Evolutionary conservation across 73 alveolate species (phyloP).

Genomic region (Tetrahymena elliotti): DNA sequence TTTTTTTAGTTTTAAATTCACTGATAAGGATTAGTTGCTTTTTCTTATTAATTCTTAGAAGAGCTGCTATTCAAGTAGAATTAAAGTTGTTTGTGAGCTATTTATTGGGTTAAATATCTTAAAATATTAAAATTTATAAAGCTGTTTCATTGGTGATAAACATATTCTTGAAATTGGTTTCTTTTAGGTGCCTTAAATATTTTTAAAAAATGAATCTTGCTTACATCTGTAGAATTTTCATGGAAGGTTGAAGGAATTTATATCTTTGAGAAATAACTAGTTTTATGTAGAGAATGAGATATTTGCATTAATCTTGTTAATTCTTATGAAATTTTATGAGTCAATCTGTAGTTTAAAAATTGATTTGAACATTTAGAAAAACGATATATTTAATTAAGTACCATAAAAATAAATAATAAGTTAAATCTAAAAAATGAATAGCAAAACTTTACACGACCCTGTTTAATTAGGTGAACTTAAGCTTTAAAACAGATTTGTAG

Average conservation of each 20-base stretch:
- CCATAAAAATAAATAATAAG: not conserved
- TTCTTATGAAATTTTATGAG: not conserved
- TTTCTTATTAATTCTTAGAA: too few relatives aligned
- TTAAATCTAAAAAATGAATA: not conserved
- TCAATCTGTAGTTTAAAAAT: not conserved
- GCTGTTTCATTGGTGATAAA: not conserved
- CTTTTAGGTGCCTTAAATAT: not conserved
- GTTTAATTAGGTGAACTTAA: slow-evolving; percentile 31
- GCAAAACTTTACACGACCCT: slow-evolving; percentile 5
- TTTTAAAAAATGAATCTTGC: not conserved
- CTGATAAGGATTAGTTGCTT: too few relatives aligned
- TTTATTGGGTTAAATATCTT: too few relatives aligned
- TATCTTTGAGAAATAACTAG: not conserved
- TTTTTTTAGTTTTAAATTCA: not conserved
- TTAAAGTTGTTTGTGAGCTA: too few relatives aligned
- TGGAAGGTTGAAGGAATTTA: not conserved
- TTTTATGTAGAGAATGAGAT: not conserved
- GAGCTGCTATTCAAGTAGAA: too few relatives aligned
- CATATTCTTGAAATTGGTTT: not conserved
- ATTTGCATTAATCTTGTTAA: not conserved
- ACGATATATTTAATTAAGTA: not conserved
- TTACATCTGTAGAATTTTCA: not conserved
- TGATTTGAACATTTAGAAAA: not conserved
- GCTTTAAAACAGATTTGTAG: slow-evolving; percentile 34
- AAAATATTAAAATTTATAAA: too few relatives aligned